phyloP scores from a whole-genome alignment of 805 yeast species.

The Brettanomyces nanus region DNA sequence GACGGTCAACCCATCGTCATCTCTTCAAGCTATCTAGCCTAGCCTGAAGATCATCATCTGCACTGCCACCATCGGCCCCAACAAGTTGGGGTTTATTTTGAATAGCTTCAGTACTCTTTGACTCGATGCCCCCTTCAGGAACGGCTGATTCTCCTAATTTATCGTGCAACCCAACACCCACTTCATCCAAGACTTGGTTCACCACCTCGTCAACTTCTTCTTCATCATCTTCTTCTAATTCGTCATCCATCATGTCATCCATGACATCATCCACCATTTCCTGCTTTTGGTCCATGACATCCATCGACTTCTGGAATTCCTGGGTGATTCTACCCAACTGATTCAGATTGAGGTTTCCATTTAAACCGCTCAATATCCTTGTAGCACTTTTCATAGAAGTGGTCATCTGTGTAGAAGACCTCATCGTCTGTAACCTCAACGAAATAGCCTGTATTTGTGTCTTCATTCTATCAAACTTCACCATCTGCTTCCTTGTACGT shows the following conservation, averaged over 20 bases:
- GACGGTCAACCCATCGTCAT: too few relatives aligned
- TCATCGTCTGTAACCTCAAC: constrained; percentile 81
- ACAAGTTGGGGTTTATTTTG: constrained; percentile 32
- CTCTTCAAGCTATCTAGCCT: constrained; percentile 76
- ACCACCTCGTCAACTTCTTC: constrained; percentile 90
- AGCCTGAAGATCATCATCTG: constrained; percentile 84
- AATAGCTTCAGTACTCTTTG: constrained; percentile 8
- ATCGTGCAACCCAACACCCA: constrained; percentile 75
- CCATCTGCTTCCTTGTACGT: constrained; percentile 74
- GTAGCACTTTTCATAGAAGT: constrained; percentile 93
- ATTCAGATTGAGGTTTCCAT: constrained; percentile 78
- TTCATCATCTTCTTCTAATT: constrained; percentile 68
- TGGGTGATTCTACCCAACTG: constrained; percentile 82
- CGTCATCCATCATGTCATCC: constrained; percentile 93
- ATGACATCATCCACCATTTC: constrained; percentile 98
- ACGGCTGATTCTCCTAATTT: constrained; percentile 29
- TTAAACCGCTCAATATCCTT: constrained; percentile 75
- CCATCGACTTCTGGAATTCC: constrained; percentile 92
- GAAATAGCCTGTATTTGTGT: constrained; percentile 94
- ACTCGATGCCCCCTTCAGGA: constrained; percentile 25
- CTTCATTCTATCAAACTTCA: constrained; percentile 87
- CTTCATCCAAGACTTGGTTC: constrained; percentile 86
- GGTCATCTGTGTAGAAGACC: constrained; percentile 94
- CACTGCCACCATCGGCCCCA: constrained; percentile 30
- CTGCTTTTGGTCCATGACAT: constrained; percentile 96